Conservation (phyloP, 148 eudicot genomes). For the Rhododendron kiyosumense region DNA sequence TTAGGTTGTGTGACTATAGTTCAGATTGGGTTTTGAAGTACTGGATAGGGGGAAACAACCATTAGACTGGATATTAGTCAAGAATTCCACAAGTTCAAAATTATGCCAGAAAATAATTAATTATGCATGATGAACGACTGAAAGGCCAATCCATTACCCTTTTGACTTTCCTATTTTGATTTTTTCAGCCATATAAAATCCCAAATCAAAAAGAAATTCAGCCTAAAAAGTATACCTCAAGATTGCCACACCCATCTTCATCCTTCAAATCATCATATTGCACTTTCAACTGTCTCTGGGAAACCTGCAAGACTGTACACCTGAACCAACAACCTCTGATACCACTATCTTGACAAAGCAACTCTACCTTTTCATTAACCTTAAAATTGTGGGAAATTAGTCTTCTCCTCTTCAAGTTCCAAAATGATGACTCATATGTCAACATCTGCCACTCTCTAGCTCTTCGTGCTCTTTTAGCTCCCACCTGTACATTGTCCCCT, state of each 20-base stretch:
- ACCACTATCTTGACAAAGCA: conserved; percentile 91
- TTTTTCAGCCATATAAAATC: not conserved
- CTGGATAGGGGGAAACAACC: not conserved
- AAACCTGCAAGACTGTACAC: conserved; percentile 66
- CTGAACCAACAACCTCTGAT: conserved; percentile 97
- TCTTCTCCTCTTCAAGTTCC: conserved; percentile 28
- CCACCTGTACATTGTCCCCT: conserved; percentile 44
- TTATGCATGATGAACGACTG: not conserved
- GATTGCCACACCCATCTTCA: conserved; percentile 65
- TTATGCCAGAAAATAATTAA: not conserved
- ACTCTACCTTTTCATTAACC: conserved; percentile 63
- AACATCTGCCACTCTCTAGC: conserved; percentile 32
- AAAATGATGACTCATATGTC: conserved; percentile 25
- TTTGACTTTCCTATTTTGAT: not conserved
- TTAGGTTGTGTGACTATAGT: not conserved
- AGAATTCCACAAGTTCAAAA: not conserved
- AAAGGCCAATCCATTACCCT: not conserved
- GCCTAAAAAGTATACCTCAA: conserved; percentile 51
- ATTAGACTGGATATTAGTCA: not conserved
- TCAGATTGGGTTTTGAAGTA: not conserved
- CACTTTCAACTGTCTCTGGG: conserved; percentile 61
- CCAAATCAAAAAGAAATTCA: not conserved
- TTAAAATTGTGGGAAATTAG: conserved; percentile 31
- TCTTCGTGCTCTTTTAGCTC: conserved; percentile 64
- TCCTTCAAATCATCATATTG: conserved; percentile 77